Evolutionary conservation across 495 filamentous ascomycete genomes (phyloP).

Genomic region (Copromyces sp.): DNA sequence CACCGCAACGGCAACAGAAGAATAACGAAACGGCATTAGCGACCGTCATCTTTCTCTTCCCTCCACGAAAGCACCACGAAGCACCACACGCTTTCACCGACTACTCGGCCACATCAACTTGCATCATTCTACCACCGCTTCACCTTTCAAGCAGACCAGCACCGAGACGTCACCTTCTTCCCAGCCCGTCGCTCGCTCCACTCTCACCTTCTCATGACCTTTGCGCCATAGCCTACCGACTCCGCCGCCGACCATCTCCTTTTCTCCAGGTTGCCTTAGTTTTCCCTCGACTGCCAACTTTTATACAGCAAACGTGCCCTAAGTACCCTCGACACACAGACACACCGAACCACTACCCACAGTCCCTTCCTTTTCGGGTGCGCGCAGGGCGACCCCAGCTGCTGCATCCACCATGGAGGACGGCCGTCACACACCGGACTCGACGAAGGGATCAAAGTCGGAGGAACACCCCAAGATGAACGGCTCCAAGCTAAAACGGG

Average conservation of each 20-base stretch:
- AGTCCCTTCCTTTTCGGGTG: background rate
- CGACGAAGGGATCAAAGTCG: slow-evolving; percentile 19
- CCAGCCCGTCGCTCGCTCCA: background rate
- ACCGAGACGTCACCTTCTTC: background rate
- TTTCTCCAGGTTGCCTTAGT: background rate
- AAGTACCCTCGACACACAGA: background rate
- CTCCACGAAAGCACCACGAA: background rate
- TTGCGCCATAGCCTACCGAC: background rate
- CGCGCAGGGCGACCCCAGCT: background rate
- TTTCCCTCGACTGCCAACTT: background rate
- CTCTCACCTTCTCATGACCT: background rate
- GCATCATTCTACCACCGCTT: background rate
- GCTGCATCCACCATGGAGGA: slow-evolving; percentile 29
- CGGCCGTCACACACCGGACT: slow-evolving; percentile 24
- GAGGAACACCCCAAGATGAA: slow-evolving; percentile 23
- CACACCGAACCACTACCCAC: background rate
- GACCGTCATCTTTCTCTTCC: background rate
- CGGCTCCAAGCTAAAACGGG: slow-evolving; percentile 26
- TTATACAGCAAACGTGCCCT: background rate
- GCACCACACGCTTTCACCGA: background rate
- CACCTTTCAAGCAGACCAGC: background rate
- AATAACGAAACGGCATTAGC: background rate
- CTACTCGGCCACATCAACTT: background rate
- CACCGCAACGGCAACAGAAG: background rate
- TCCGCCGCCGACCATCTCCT: background rate